Evolutionary conservation across 148 eudicot genomes (phyloP).

Genomic region (Rhododendron vialii): DNA sequence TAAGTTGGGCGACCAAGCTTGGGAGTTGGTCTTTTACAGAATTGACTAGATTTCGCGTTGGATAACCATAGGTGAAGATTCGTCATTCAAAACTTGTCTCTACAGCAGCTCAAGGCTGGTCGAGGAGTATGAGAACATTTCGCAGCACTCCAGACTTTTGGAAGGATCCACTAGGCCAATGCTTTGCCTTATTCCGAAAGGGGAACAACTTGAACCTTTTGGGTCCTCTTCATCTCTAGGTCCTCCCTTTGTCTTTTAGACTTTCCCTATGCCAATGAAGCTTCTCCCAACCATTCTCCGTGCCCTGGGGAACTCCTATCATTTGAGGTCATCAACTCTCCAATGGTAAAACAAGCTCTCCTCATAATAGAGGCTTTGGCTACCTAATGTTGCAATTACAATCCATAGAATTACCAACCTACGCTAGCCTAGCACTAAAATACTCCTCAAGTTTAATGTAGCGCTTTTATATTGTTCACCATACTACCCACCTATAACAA

Average conservation of each 20-base stretch:
- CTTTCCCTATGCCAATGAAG: not conserved
- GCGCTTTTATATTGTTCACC: not conserved
- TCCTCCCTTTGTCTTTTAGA: not conserved
- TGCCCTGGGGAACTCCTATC: not conserved
- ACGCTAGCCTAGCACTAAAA: not conserved
- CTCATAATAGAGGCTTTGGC: not conserved
- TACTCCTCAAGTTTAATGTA: not conserved
- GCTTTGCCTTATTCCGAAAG: not conserved
- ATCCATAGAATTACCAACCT: not conserved
- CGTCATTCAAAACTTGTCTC: not conserved
- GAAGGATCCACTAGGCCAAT: not conserved
- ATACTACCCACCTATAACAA: not conserved
- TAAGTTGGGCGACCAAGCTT: not conserved
- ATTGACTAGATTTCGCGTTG: not conserved
- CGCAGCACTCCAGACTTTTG: not conserved
- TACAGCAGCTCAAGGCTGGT: not conserved
- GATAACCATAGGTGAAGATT: not conserved
- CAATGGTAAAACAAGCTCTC: not conserved
- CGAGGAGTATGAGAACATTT: not conserved
- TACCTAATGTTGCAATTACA: not conserved
- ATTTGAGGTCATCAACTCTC: not conserved
- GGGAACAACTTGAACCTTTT: not conserved
- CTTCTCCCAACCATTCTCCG: not conserved
- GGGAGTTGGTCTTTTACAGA: not conserved
- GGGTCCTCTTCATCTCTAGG: not conserved